Evolutionary conservation across 805 yeast species (phyloP).

Genomic region (Spencermartinsiella europaea): DNA sequence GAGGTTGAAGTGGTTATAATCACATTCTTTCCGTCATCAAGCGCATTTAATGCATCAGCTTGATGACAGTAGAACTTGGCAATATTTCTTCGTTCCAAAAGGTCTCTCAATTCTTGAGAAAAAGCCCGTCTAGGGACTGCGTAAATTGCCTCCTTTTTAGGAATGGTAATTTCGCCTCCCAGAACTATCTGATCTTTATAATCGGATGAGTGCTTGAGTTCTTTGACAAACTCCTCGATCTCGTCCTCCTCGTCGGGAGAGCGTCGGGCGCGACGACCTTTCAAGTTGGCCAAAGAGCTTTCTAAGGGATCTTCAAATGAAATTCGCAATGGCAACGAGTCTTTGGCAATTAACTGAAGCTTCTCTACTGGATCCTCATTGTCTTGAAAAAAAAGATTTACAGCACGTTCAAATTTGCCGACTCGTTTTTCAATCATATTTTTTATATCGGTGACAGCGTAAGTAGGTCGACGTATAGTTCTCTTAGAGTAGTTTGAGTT

Average conservation of each 20-base stretch:
- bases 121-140: slow-evolving; percentile 33
- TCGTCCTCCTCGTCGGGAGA: slow-evolving; percentile 12
- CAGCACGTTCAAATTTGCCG: slow-evolving; percentile 42
- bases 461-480: slow-evolving; percentile 35
- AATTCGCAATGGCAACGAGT: slow-evolving; percentile 28
- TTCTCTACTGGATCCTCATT: slow-evolving; percentile 39
- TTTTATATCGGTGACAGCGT: slow-evolving; percentile 53
- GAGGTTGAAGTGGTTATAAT: slow-evolving; percentile 94
- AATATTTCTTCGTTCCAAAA: slow-evolving; percentile 47
- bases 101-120: slow-evolving; percentile 49
- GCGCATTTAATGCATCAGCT: slow-evolving; percentile 62
- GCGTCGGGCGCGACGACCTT: background rate
- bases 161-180: slow-evolving; percentile 9
- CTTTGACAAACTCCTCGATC: slow-evolving; percentile 46
- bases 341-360: slow-evolving; percentile 21
- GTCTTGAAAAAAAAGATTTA: slow-evolving; percentile 34
- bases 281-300: slow-evolving; percentile 15
- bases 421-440: slow-evolving; percentile 56
- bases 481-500: slow-evolving; percentile 37
- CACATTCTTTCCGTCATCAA: slow-evolving; percentile 53
- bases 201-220: slow-evolving; percentile 41
- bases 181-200: slow-evolving; percentile 62
- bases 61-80: slow-evolving; percentile 73
- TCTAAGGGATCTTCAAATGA: slow-evolving; percentile 56
- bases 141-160: background rate